phyloP scores from a whole-genome alignment of 257 asterid genomes.

The Gentiana macrophylla region DNA sequence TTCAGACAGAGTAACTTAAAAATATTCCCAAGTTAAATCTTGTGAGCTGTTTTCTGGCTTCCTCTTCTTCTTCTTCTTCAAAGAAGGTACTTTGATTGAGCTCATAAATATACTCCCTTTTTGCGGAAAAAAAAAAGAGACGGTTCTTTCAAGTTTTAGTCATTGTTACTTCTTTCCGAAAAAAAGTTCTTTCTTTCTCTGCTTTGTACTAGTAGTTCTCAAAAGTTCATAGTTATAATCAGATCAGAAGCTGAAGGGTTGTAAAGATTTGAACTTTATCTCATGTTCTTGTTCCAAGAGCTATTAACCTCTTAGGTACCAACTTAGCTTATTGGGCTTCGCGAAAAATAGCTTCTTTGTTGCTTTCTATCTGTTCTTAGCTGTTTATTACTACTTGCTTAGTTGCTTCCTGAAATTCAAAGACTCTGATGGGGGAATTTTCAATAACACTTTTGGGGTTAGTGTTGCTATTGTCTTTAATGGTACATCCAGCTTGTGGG shows the following conservation, averaged over 20 bases:
- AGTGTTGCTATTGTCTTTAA: conserved; percentile 7
- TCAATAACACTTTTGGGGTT: conserved; percentile 6
- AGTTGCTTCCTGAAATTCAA: neutral
- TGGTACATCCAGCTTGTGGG: conserved; percentile 33
- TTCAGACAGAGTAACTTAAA: too few species aligned
- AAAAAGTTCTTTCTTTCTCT: neutral
- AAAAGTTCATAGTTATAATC: neutral
- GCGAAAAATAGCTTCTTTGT: neutral
- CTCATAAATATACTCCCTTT: neutral
- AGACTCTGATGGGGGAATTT: conserved; percentile 11
- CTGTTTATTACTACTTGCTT: neutral
- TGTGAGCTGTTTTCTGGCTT: conserved; percentile 17
- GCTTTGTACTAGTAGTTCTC: neutral
- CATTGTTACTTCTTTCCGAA: neutral
- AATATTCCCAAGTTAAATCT: conserved; percentile 5
- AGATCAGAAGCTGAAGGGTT: conserved; percentile 1
- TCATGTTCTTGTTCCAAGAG: neutral
- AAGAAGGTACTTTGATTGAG: conserved; percentile 3
- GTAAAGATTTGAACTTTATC: conserved; percentile 12
- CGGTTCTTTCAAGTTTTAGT: neutral
- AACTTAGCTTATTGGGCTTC: neutral
- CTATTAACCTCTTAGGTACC: neutral
- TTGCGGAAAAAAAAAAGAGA: too few species aligned
- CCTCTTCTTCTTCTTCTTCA: neutral
- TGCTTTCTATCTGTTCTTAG: neutral